Evolutionary conservation across 768 basidiomycete genomes (phyloP).

Genomic region (Baorangia bicolor): DNA sequence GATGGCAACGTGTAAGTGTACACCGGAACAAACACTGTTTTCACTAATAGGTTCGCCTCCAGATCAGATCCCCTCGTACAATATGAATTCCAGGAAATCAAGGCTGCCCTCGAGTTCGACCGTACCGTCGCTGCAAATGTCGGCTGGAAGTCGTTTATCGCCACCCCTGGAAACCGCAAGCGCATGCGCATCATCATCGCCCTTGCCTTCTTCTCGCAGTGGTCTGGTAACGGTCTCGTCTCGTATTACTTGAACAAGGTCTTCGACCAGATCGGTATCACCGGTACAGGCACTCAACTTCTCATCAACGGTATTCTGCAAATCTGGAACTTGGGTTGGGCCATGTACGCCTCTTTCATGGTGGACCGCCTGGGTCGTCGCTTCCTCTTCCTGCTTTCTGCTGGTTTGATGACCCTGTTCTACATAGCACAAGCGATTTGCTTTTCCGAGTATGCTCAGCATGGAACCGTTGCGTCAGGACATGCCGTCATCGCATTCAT

Average conservation of each 20-base stretch:
- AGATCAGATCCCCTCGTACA: conserved; percentile 65
- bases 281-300: conserved; percentile 58
- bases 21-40: neutral
- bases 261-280: conserved; percentile 66
- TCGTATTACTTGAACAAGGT: conserved; percentile 81
- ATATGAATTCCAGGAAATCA: conserved; percentile 81
- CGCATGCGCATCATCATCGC: conserved; percentile 77
- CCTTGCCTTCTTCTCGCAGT: conserved; percentile 81
- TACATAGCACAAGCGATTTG: conserved; percentile 69
- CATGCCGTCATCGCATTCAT: conserved; percentile 81
- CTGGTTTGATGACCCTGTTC: conserved; percentile 59
- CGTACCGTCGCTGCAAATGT: conserved; percentile 54
- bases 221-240: conserved; percentile 84
- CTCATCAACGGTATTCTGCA: conserved; percentile 86
- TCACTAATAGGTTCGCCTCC: neutral
- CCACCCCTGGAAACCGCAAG: conserved; percentile 67
- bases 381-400: conserved; percentile 64
- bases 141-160: conserved; percentile 68
- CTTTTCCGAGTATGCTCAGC: conserved; percentile 54
- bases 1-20: conserved; percentile 59
- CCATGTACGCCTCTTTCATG: conserved; percentile 53
- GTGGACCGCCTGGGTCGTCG: conserved; percentile 71
- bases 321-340: conserved; percentile 76
- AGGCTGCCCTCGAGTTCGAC: conserved; percentile 71
- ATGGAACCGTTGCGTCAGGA: conserved; percentile 43